A percentile compares a stretch with the other conserved stretches of the same genome.
Evolutionary conservation across 176 grass and related monocot genomes (phyloP).

Genomic region (Triticum dicoccoides): DNA sequence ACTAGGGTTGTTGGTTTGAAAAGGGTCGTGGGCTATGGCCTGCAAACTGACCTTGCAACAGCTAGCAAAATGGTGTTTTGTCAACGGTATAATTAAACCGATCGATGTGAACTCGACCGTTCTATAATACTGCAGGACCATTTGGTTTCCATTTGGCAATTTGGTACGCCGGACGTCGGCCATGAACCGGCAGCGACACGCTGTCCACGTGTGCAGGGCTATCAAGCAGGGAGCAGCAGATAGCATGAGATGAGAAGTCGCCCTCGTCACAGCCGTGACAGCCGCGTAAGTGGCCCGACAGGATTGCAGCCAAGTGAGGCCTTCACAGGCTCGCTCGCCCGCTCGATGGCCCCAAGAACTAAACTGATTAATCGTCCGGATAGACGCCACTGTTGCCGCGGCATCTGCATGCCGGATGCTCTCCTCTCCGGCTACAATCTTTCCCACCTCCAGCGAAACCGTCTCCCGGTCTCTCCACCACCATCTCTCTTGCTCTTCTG

Average conservation of each 20-base stretch:
- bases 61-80: background rate
- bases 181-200: background rate
- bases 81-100: background rate
- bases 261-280: background rate
- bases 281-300: slow-evolving; percentile 27
- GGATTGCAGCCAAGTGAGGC: background rate
- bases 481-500: background rate
- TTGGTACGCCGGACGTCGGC: background rate
- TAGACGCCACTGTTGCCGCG: background rate
- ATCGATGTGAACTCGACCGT: background rate
- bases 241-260: background rate
- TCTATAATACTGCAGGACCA: background rate
- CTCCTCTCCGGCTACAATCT: background rate
- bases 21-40: background rate
- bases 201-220: background rate
- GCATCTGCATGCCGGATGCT: background rate
- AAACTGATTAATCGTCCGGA: background rate
- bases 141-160: background rate
- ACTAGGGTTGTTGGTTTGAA: background rate
- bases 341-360: background rate
- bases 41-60: slow-evolving; percentile 2
- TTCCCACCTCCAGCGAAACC: background rate
- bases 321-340: background rate
- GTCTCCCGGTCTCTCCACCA: background rate
- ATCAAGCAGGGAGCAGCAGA: background rate